Evolutionary conservation across 1,139 yeast species (phyloP).

Genomic region (Lodderomyces orthopsilosis): DNA sequence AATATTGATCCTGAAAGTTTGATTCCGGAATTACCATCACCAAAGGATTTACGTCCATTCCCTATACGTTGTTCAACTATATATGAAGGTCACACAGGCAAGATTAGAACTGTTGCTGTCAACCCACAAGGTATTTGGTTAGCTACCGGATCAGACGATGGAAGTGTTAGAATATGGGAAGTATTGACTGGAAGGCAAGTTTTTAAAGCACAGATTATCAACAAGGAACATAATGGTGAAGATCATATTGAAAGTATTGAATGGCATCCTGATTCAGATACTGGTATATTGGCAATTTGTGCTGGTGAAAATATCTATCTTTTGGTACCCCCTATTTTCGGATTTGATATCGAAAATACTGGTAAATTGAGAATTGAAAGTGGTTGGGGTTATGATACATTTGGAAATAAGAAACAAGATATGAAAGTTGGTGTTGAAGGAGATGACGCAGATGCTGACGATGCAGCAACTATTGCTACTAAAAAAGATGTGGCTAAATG

Average conservation of each 20-base stretch:
- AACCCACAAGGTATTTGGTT: slow-evolving; percentile 93
- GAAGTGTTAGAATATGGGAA: slow-evolving; percentile 95
- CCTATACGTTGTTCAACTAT: slow-evolving; percentile 88
- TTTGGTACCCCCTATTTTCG: slow-evolving; percentile 87
- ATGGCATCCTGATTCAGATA: slow-evolving; percentile 82
- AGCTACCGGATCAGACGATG: slow-evolving; percentile 98
- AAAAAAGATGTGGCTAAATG: slow-evolving; percentile 73
- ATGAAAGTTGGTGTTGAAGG: slow-evolving; percentile 44
- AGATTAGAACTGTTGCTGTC: slow-evolving; percentile 75
- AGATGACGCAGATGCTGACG: slow-evolving; percentile 22
- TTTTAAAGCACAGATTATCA: slow-evolving; percentile 57
- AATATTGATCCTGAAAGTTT: slow-evolving; percentile 95
- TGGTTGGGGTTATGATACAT: slow-evolving; percentile 90
- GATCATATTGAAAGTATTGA: slow-evolving; percentile 81
- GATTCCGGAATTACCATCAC: slow-evolving; percentile 95
- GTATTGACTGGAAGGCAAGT: slow-evolving; percentile 92
- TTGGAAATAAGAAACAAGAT: slow-evolving; percentile 53
- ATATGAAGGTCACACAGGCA: slow-evolving; percentile 79
- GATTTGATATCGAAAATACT: slow-evolving; percentile 79
- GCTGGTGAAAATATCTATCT: slow-evolving; percentile 80
- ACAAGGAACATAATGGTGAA: slow-evolving; percentile 49
- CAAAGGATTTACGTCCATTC: slow-evolving; percentile 96
- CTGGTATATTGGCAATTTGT: slow-evolving; percentile 78
- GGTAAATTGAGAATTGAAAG: slow-evolving; percentile 78
- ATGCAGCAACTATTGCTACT: slow-evolving; percentile 33